These are phyloP conservation scores for Chlamydomonas sphaeroides DNA, from an alignment of 139 green algal species.

Conservation along the genomic window DNA sequence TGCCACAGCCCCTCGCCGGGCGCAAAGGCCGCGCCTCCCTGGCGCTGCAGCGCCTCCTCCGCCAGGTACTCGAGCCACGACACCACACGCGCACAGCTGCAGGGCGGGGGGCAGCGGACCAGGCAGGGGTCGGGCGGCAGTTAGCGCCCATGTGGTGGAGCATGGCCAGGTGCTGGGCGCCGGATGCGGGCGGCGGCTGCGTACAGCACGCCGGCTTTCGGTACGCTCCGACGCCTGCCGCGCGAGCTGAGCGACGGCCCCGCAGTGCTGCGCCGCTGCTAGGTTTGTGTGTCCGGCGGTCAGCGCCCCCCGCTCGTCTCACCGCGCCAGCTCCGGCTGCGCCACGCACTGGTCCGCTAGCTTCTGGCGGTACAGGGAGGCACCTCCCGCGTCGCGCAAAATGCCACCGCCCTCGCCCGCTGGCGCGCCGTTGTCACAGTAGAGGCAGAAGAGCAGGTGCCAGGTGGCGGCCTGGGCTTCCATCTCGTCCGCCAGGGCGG, in stretches of 20 bases:
- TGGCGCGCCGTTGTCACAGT: slow-evolving; percentile 59
- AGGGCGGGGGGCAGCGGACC: too few species aligned
- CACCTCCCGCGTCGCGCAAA: slow-evolving; percentile 57
- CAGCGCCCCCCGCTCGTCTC: background rate
- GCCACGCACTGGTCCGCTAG: slow-evolving; percentile 54
- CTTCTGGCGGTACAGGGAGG: slow-evolving; percentile 60
- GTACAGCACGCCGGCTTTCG: too few species aligned
- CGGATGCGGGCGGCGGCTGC: too few species aligned
- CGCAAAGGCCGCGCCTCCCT: slow-evolving; percentile 39
- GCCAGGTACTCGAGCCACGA: slow-evolving; percentile 76
- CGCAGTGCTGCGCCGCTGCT: too few species aligned
- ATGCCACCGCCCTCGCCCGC: slow-evolving; percentile 58
- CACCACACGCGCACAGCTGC: slow-evolving; percentile 69
- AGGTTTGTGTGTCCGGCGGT: too few species aligned
- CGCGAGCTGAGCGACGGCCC: too few species aligned
- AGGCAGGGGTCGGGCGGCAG: too few species aligned
- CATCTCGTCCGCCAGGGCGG: slow-evolving; percentile 64
- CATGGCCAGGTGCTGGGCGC: too few species aligned
- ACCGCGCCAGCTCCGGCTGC: slow-evolving; percentile 49
- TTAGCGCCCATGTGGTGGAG: too few species aligned
- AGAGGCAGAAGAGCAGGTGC: slow-evolving; percentile 75
- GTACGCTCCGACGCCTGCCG: too few species aligned
- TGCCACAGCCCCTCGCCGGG: slow-evolving; percentile 75
- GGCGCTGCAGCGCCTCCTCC: slow-evolving; percentile 36
- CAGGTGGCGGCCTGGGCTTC: slow-evolving; percentile 71